Base-by-base conservation (phyloP, 139 green algal species). In the Chlamydomonas incerta region DNA sequence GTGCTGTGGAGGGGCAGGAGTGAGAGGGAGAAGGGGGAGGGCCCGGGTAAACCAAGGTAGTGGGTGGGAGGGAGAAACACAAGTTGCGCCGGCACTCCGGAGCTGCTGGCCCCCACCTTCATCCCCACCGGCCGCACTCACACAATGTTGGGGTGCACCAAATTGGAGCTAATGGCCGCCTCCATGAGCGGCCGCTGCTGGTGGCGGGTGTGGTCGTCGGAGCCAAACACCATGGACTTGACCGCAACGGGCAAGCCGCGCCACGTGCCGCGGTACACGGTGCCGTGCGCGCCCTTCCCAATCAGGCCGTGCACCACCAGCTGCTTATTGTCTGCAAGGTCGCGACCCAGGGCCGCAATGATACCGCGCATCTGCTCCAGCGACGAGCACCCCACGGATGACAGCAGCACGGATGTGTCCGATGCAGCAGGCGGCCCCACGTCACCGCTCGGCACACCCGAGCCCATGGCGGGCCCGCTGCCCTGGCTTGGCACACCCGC, bases 131-230 rank as follows among this genome's bases (percentile, higher is more conserved):
- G 2, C 66, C 17, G 11, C 29, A 68, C 79, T 35, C 55, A 85
- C 79, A 90, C 87, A 34, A 90, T 86, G 60, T 90, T 90, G 31
- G 68, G 57, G 62, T 90, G 87, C 58, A 47, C 72, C 66, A 90
- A 74, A 69, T 88, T 89, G 29, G 74, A 77, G 50, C 55, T 72
- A 75, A 89, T 89, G 68, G 85, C 85, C 13, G 85, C 85, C 75
- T 89, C 85, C 65, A 89, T 65, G 3, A 75, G 67, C 31, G 69
- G 41, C 35, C 80, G 75, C 21, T 72, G 69, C 55, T 85, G 74
- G 52, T 89, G 74, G 0, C 67, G 58, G 5, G 57, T 41, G 60
- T 52, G 69, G 52, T n/a, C 72, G 34, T 83, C 74, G 15, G 37
- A 60, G 47, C 31, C 52, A 35, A 89, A 81, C 50, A 89, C 76